Conservation (phyloP, 2,329 filamentous ascomycete genomes). For the Fusarium tuaranense region DNA sequence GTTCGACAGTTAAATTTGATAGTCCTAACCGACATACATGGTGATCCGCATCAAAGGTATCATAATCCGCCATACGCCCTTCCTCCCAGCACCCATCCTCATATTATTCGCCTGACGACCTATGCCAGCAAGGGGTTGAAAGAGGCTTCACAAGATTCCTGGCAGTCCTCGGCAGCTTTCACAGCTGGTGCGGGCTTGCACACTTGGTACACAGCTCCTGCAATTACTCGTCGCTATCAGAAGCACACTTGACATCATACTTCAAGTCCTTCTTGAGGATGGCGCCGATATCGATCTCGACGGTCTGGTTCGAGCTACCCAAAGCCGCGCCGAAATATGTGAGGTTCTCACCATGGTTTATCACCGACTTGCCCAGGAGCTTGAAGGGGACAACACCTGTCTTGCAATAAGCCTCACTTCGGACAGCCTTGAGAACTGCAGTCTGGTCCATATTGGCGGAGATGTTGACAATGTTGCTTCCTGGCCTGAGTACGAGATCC, state of each 20-base stretch:
- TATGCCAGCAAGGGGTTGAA: not conserved
- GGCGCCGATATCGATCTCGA: slow-evolving; percentile 63
- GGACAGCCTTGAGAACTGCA: slow-evolving; percentile 55
- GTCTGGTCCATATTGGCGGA: slow-evolving; percentile 65
- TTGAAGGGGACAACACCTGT: slow-evolving; percentile 66
- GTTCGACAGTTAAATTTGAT: slow-evolving; percentile 25
- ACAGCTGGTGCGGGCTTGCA: not conserved
- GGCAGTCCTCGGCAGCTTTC: not conserved
- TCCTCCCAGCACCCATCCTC: slow-evolving; percentile 24
- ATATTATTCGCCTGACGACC: slow-evolving; percentile 25
- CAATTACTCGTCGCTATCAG: slow-evolving; percentile 17
- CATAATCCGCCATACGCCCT: slow-evolving; percentile 45
- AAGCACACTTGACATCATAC: slow-evolving; percentile 43
- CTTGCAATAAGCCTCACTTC: slow-evolving; percentile 63
- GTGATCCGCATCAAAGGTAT: slow-evolving; percentile 47
- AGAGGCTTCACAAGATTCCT: slow-evolving; percentile 1
- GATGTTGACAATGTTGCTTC: slow-evolving; percentile 67
- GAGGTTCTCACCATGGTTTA: slow-evolving; percentile 63
- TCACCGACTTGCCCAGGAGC: slow-evolving; percentile 64
- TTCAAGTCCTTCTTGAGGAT: slow-evolving; percentile 53
- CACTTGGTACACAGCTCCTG: not conserved
- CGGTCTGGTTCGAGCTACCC: slow-evolving; percentile 60
- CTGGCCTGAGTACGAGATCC: slow-evolving; percentile 69
- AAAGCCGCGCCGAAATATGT: slow-evolving; percentile 69
- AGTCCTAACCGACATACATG: slow-evolving; percentile 23